Evolutionary conservation across 2,329 filamentous ascomycete species (phyloP).

Genomic region (Emmonsiellopsis sp.): DNA sequence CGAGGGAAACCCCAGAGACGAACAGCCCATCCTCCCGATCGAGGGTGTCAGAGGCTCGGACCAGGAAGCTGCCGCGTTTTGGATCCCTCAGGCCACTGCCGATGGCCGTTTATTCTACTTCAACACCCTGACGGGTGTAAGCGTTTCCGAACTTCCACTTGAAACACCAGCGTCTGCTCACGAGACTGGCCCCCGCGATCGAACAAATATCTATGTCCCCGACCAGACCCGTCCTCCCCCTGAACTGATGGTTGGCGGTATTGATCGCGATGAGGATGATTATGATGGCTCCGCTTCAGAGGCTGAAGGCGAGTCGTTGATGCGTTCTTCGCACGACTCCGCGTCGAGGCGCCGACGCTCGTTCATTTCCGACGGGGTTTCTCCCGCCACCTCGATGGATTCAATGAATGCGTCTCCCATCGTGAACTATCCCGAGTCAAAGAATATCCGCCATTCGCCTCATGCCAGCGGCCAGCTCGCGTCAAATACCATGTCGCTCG

Average conservation of each 20-base stretch:
- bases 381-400: conserved; percentile 83
- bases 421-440: conserved; percentile 49
- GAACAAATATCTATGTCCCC: conserved; percentile 78
- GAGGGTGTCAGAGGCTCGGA: conserved; percentile 57
- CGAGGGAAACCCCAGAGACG: conserved; percentile 56
- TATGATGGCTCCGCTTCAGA: conserved; percentile 89
- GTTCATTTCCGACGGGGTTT: conserved; percentile 60
- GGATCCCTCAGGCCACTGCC: conserved; percentile 94
- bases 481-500: background rate
- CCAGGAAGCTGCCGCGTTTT: conserved; percentile 87
- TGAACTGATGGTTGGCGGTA: conserved; percentile 80
- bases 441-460: conserved; percentile 6
- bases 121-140: conserved; percentile 93
- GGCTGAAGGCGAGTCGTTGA: conserved; percentile 66
- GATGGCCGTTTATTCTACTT: conserved; percentile 95
- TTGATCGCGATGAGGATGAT: conserved; percentile 77
- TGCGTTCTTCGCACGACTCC: conserved; percentile 60
- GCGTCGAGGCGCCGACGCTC: conserved; percentile 59
- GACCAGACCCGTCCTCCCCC: conserved; percentile 83
- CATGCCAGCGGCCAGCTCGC: background rate
- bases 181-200: conserved; percentile 79
- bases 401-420: conserved; percentile 67
- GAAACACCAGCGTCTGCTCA: conserved; percentile 74
- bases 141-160: conserved; percentile 88
- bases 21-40: conserved; percentile 53